Base-by-base conservation (phyloP, 78 protist genomes). In the Fonticula alba region DNA sequence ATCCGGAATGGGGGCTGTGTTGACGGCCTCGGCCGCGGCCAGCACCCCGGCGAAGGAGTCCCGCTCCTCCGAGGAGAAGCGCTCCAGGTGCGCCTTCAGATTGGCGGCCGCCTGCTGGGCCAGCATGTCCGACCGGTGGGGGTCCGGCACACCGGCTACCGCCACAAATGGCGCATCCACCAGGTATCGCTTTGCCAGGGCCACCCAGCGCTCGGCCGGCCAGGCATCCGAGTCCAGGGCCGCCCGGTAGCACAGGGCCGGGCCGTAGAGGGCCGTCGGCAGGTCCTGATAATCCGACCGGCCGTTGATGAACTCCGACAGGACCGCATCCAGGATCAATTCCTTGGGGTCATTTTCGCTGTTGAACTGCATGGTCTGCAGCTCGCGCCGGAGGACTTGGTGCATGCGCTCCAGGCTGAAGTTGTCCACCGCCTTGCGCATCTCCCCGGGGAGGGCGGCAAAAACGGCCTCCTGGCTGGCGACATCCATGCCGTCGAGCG, bases 141-240 rank as follows among this genome's bases (percentile, higher is more conserved):
- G 11, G 32, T 27, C 6, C 31, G 75, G 75, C 32, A 3, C 26
- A 22, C 55, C 68, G 11, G 0, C 20, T 4, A 70, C 68, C 6
- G n/a, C 0, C 22, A 60, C 60, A 17, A 0, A 26, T 9, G 52
- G 67, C 14, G 31, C 17, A 27, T 15, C 43, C 7, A 53, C 29
- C 26, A 60, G 2, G 36, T 32, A 40, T 26, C 15, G n/a, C n/a
- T n/a, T n/a, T 26, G 50, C 50, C 27, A 66, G 43, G 50, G 59
- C 55, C 49, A 32, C 5, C 71, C 71, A 66, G 41, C 54, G 22
- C 29, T 36, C 71, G 11, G 37, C 33, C 43, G 61, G 2, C 33
- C 31, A 22, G 19, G 11, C 6, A 40, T 14, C 53, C 3, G 29
- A 14, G 50, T 20, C 27, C 6, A 9, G 61, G 11, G 9, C 2